Percentiles rank a stretch among this genome's conserved stretches.
These are phyloP conservation scores for Zasmidium angulare DNA, from an alignment of 2,329 filamentous ascomycete genomes.

Conservation along the genomic window DNA sequence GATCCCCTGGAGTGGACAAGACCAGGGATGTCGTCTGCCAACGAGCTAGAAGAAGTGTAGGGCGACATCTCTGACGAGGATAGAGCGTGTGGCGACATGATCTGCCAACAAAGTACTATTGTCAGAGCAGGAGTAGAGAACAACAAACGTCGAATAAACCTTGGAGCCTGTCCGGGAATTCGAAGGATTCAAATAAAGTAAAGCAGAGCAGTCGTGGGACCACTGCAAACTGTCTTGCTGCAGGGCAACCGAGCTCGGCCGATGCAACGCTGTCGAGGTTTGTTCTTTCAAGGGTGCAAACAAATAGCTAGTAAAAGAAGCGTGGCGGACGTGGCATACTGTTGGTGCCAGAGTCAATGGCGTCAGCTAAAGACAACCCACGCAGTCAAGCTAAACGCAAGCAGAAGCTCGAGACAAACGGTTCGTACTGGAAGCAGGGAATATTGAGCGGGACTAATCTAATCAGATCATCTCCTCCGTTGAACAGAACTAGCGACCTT, in stretches of 20 bases:
- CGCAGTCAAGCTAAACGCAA: not conserved
- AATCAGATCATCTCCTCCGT: slow-evolving; percentile 7
- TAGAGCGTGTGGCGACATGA: slow-evolving; percentile 26
- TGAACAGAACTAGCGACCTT: not conserved
- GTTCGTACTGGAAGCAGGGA: not conserved
- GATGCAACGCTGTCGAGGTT: slow-evolving; percentile 4
- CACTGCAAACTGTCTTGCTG: not conserved
- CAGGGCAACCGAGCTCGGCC: slow-evolving; percentile 4
- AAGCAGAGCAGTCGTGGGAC: not conserved
- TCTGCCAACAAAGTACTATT: not conserved
- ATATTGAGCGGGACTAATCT: not conserved
- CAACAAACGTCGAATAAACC: not conserved
- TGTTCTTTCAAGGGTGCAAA: not conserved
- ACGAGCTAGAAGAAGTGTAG: slow-evolving; percentile 12
- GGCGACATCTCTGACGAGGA: slow-evolving; percentile 13
- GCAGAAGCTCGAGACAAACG: not conserved
- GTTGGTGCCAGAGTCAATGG: slow-evolving; percentile 6
- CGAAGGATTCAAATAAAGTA: slow-evolving; percentile 4
- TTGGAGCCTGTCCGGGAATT: not conserved
- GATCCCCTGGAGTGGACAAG: slow-evolving; percentile 13
- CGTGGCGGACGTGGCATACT: not conserved
- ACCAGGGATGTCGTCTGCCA: slow-evolving; percentile 17
- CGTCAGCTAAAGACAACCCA: slow-evolving; percentile 4
- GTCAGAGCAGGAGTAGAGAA: not conserved
- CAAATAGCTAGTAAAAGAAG: not conserved